Evolutionary conservation across 768 basidiomycete genomes (phyloP), one percentile per base, ranked within the genome.

Genomic region (Boletus bicolor): DNA sequence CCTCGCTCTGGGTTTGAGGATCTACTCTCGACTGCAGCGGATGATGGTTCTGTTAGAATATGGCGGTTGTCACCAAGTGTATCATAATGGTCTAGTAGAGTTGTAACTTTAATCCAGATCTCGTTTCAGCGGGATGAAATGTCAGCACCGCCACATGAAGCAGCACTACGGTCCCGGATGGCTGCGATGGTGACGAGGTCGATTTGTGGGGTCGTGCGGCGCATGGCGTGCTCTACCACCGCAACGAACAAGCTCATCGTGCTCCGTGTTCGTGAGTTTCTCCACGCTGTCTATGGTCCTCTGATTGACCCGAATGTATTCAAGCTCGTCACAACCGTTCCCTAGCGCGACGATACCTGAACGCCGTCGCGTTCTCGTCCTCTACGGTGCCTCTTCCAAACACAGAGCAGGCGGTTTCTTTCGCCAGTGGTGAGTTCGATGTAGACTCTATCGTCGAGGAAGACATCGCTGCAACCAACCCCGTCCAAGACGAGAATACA

Each of bases 41-140:
- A 99, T 66, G 96, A 98, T 69, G 90, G 92, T 8, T 67, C 75
- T 32, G 79, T 89, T 14, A 84, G 82, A 63, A 79, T 98, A n/a
- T 99, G 95, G 96, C 79, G 66, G 61, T 60, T 85, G 36, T 51
- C 28, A 7, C 21, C 64, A 7, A 8, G 14, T 26, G 21, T 48
- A 43, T 53, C 59, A 19, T 56, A 36, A 34, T 24, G 21, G 21
- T 24, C 21, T 24, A 24, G 21, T 24, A 24, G 21, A 24, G 21
- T 24, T 24, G 19, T 19, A 19, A 19, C 19, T 19, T 19, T 19
- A 19, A 19, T 19, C 19, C 19, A 24, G 21, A 24, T 24, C 21
- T 24, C 21, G 21, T 24, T 24, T 24, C 21, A 24, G 21, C 21
- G 21, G 21, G 21, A 24, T 24, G 1, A 24, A 24, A 24, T 24